These are phyloP conservation scores for Entomortierella lignicola DNA, from an alignment of 192 early-diverging fungal species.

Conservation along the genomic window DNA sequence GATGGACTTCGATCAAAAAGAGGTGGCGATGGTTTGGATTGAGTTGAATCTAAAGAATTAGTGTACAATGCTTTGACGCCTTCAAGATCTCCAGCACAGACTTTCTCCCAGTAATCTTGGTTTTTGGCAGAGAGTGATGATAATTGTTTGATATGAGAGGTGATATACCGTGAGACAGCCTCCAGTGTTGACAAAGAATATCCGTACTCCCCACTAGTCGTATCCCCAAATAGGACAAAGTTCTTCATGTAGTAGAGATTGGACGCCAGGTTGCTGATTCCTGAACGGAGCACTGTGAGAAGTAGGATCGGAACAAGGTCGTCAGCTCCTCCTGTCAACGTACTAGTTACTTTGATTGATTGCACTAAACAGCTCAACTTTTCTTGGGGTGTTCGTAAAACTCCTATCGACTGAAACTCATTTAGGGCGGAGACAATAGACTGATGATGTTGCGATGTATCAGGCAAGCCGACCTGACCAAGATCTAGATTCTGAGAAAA, in stretches of 20 bases:
- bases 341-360: conserved; percentile 40
- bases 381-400: conserved; percentile 61
- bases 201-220: conserved; percentile 55
- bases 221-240: conserved; percentile 56
- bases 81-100: conserved; percentile 44
- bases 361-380: conserved; percentile 57
- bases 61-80: conserved; percentile 13
- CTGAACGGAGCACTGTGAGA: conserved; percentile 57
- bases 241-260: conserved; percentile 65
- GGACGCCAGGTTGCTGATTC: conserved; percentile 57
- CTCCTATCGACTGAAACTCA: conserved; percentile 59
- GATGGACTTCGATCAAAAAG: conserved; percentile 5
- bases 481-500: conserved; percentile 56
- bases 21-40: neutral
- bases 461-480: conserved; percentile 58
- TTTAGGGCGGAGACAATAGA: conserved; percentile 48
- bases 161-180: conserved; percentile 58
- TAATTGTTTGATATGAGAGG: conserved; percentile 36
- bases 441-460: conserved; percentile 38
- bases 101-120: conserved; percentile 44
- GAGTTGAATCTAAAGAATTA: neutral
- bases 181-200: conserved; percentile 64
- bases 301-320: conserved; percentile 61
- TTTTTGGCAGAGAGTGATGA: conserved; percentile 50
- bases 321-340: conserved; percentile 48